Evolutionary conservation across 805 yeast species (phyloP), one percentile per base, ranked within the genome.

Genomic region (Zygoascus biomembranicola): DNA sequence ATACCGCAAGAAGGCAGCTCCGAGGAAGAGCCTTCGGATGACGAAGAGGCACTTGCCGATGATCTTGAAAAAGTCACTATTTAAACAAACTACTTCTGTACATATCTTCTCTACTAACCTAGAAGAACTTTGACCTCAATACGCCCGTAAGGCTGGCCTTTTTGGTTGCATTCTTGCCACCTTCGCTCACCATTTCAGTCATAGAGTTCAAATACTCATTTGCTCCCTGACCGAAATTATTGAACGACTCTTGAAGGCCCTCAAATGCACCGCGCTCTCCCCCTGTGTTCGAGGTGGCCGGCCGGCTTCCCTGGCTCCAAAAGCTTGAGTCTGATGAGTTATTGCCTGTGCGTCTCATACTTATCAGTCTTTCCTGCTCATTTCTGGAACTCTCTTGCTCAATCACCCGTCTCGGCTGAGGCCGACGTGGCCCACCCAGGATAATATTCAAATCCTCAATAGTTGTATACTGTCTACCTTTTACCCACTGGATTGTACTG

Each of bases 401-500:
- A 16, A 62, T 52, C 57, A 57, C 56, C 2, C 62, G 74, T 62
- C 80, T 82, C 1, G 84, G 74, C 19, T 76, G 70, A 46, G 84
- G 81, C 57, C 96, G 77, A 52, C 80, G 79, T 0, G 83, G 84
- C 0, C 97, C 97, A 5, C 86, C 87, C 41, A 92, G 75, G 45
- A 88, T 63, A 11, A 63, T 52, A 55, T 85, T 84, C 51, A 94
- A 73, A 57, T 87, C 95, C 1, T 76, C 74, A 20, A 77, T 66
- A 1, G 82, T 71, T n/a, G 84, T 76, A 56, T 77, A 75, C 18
- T 80, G 80, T 0, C 85, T 72, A 2, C 97, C 97, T 59, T 84
- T 80, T 6, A 94, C 87, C 94, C 97, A 87, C 66, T 85, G 92
- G 45, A 87, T 73, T 0, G 94, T 79, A 39, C 89, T 80, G 6